phyloP scores from a whole-genome alignment of 1,284 basidiomycete genomes.

The Apiotrichum veenhuisii region DNA sequence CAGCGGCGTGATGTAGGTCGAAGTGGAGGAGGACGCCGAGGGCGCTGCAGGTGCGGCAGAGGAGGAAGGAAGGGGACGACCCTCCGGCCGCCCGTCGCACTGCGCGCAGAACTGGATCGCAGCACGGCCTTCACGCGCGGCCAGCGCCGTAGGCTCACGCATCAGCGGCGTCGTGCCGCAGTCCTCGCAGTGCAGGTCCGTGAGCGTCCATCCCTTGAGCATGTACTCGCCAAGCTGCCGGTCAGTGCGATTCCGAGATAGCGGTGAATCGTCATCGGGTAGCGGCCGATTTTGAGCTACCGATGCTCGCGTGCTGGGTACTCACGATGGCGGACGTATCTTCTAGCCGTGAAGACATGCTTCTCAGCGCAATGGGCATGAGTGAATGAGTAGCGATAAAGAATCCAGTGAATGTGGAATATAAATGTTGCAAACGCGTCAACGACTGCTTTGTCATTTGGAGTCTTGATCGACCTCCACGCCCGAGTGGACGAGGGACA shows the following conservation, averaged over 20 bases:
- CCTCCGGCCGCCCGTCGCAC: conserved; percentile 47
- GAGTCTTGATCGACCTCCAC: too few relatives aligned
- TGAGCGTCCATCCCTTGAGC: conserved; percentile 50
- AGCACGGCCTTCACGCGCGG: conserved; percentile 26
- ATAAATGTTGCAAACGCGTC: too few relatives aligned
- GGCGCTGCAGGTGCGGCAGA: neutral
- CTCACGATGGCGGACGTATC: conserved; percentile 42
- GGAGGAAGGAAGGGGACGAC: too few relatives aligned
- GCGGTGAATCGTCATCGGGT: too few relatives aligned
- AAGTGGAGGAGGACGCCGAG: neutral
- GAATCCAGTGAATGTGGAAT: neutral
- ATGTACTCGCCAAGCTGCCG: conserved; percentile 50
- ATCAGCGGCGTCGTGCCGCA: conserved; percentile 47
- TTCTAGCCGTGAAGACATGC: conserved; percentile 40
- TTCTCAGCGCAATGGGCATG: conserved; percentile 28
- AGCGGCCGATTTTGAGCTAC: too few relatives aligned
- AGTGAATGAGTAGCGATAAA: neutral
- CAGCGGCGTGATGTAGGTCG: neutral
- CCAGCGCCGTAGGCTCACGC: conserved; percentile 40
- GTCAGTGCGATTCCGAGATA: neutral
- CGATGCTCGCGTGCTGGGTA: too few relatives aligned
- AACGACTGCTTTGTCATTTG: too few relatives aligned
- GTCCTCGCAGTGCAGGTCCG: conserved; percentile 42
- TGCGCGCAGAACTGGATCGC: conserved; percentile 47
- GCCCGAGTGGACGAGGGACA: too few relatives aligned